Percentiles rank a stretch among this genome's conserved stretches.
phyloP scores from a whole-genome alignment of 2,329 filamentous ascomycete genomes.

The Cadophora sp. region DNA sequence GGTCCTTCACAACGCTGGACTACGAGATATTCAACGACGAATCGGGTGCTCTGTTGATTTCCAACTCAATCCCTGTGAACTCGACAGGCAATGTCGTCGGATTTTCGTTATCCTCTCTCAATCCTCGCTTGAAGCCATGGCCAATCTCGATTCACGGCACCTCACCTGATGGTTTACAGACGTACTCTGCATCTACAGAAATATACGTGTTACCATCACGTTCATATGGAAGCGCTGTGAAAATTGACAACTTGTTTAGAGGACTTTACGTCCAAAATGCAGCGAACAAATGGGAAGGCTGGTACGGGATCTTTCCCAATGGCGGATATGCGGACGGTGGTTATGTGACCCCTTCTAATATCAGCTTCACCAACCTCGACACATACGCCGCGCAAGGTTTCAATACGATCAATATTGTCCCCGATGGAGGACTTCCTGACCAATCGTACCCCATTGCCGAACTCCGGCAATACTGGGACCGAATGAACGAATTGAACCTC shows the following conservation, averaged over 20 bases:
- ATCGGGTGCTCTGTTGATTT: slow-evolving; percentile 39
- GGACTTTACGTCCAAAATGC: slow-evolving; percentile 51
- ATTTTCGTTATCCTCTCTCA: slow-evolving; percentile 46
- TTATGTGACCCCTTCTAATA: slow-evolving; percentile 38
- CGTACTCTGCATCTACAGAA: slow-evolving; percentile 47
- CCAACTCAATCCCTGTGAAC: slow-evolving; percentile 46
- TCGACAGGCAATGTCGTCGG: slow-evolving; percentile 47
- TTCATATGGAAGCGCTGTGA: slow-evolving; percentile 52
- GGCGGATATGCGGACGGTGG: slow-evolving; percentile 50
- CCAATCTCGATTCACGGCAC: slow-evolving; percentile 46
- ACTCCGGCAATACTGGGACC: slow-evolving; percentile 50
- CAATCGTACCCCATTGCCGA: slow-evolving; percentile 47
- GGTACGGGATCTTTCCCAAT: slow-evolving; percentile 52
- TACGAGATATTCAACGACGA: slow-evolving; percentile 44
- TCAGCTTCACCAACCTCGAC: slow-evolving; percentile 47
- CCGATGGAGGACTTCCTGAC: slow-evolving; percentile 48
- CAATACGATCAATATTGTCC: slow-evolving; percentile 53
- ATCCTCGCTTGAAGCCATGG: slow-evolving; percentile 47
- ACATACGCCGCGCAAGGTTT: slow-evolving; percentile 52
- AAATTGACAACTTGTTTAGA: slow-evolving; percentile 55
- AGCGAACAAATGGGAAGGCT: slow-evolving; percentile 40
- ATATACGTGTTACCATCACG: slow-evolving; percentile 53
- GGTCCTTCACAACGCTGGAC: slow-evolving; percentile 34
- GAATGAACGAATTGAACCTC: slow-evolving; percentile 52
- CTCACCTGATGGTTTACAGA: slow-evolving; percentile 43